phyloP scores from a whole-genome alignment of 2,329 filamentous ascomycete species.

The Plectosphaerella sp. region DNA sequence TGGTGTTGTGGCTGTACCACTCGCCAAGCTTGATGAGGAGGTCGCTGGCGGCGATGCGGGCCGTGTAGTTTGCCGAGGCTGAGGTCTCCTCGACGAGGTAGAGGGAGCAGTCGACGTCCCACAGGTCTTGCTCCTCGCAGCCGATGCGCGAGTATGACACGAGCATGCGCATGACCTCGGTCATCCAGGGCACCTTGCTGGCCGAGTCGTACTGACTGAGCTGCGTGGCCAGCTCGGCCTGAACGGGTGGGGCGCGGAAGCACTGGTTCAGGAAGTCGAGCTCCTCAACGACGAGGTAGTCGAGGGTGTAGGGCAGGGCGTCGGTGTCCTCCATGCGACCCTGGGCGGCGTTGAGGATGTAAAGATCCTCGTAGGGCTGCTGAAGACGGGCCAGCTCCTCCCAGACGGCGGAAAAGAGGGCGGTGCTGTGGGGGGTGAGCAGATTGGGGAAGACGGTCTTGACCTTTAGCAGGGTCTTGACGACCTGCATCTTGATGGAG shows the following conservation, averaged over 20 bases:
- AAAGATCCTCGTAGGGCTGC: slow-evolving; percentile 72
- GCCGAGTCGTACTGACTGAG: slow-evolving; percentile 57
- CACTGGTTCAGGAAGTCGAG: slow-evolving; percentile 92
- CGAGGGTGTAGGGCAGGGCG: slow-evolving; percentile 87
- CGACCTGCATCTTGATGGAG: slow-evolving; percentile 84
- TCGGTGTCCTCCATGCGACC: slow-evolving; percentile 87
- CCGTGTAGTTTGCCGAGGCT: slow-evolving; percentile 93
- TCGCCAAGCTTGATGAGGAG: slow-evolving; percentile 89
- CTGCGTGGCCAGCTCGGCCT: slow-evolving; percentile 81
- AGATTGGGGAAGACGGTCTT: slow-evolving; percentile 75
- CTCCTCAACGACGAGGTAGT: slow-evolving; percentile 90
- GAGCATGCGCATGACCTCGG: slow-evolving; percentile 81
- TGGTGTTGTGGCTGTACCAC: slow-evolving; percentile 72
- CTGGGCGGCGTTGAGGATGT: slow-evolving; percentile 80
- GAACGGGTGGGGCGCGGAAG: slow-evolving; percentile 81
- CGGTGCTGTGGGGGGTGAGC: slow-evolving; percentile 75
- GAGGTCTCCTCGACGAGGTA: slow-evolving; percentile 94
- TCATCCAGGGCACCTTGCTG: slow-evolving; percentile 71
- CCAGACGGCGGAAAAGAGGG: slow-evolving; percentile 85
- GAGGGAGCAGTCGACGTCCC: slow-evolving; percentile 94
- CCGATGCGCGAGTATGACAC: slow-evolving; percentile 86
- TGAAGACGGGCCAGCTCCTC: slow-evolving; percentile 75
- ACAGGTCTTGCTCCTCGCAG: slow-evolving; percentile 87
- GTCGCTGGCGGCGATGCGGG: slow-evolving; percentile 87
- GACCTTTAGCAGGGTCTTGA: slow-evolving; percentile 91